Evolutionary conservation across 2,329 filamentous ascomycete genomes (phyloP).

Genomic region (Trichophyton mentagrophytes): DNA sequence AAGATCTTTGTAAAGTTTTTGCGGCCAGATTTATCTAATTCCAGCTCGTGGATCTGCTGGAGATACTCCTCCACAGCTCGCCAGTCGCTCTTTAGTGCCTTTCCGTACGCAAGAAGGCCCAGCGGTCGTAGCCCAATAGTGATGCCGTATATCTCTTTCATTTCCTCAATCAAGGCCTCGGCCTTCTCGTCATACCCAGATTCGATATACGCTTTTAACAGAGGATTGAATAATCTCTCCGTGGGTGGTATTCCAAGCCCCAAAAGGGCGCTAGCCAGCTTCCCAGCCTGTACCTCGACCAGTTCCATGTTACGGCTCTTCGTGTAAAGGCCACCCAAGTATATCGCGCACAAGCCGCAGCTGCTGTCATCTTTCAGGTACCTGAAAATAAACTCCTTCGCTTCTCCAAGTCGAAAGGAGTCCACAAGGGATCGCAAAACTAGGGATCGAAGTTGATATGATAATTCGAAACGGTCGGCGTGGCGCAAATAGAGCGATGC

Average conservation of each 20-base stretch:
- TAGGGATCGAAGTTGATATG: constrained; percentile 22
- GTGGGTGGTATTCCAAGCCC: constrained; percentile 23
- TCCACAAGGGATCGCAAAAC: constrained; percentile 28
- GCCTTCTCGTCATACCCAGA: constrained; percentile 26
- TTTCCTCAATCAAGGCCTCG: constrained; percentile 24
- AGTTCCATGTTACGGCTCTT: constrained; percentile 28
- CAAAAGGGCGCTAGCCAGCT: constrained; percentile 19
- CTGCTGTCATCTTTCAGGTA: constrained; percentile 23
- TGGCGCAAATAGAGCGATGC: constrained; percentile 23
- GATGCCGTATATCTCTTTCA: constrained; percentile 22
- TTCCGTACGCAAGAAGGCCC: constrained; percentile 26
- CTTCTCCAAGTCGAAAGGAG: constrained; percentile 25
- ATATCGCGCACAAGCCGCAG: constrained; percentile 26
- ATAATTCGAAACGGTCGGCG: constrained; percentile 20
- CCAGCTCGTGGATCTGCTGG: constrained; percentile 25
- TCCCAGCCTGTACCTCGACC: constrained; percentile 24
- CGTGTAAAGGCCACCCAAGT: constrained; percentile 28
- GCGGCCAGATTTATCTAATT: constrained; percentile 18
- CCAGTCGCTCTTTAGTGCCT: constrained; percentile 30
- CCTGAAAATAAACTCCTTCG: constrained; percentile 26
- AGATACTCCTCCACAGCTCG: constrained; percentile 27
- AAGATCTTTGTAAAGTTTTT: constrained; percentile 23
- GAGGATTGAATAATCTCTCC: constrained; percentile 29
- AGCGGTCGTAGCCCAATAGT: constrained; percentile 24
- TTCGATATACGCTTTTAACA: constrained; percentile 30